Evolutionary conservation across 352 stramenopile species (phyloP), one percentile per base, ranked within the genome.

Genomic region (Phytophthora palmivora): DNA sequence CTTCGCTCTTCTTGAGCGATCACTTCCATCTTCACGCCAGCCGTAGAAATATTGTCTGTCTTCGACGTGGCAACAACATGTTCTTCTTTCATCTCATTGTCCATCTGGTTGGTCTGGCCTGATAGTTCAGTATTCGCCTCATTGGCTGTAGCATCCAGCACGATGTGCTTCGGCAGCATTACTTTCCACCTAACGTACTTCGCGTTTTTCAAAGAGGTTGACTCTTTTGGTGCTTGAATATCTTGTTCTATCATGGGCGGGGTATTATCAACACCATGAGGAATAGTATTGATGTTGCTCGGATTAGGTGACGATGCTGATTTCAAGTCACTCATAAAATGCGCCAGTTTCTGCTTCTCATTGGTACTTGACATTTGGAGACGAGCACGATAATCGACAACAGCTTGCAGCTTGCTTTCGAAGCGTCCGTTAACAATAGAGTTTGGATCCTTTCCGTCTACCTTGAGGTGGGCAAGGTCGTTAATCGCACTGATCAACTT

Each of bases 401-500:
- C 82, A 12, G 76, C 66, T 67, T 91, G 82, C 45, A 93, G 53
- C 26, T 84, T 81, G 5, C 50, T 72, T 53, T 89, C 77, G 16
- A 93, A 89, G 6, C 64, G 55, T 26, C 74, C 74, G 24, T 83
- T 59, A 5, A 54, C 43, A 12, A 65, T 36, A 43, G 50, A 50
- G 24, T 50, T 58, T 0, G 59, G 24, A 19, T 78, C 67, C 1
- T 34, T 72, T 6, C 44, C 52, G 22, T 73, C 59, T 9, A 46
- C 51, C 56, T 76, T 78, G 4, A 87, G 72, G 36, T 91, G 82
- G 4, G 84, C 84, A 8, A 93, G 75, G 24, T 91, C 82, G 52
- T 87, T 91, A 42, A 91, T 88, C 4, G 82, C 80, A 58, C 75
- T 85, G 39, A 88, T 82, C 42, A 93, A 26, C 48, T 90, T 90